Conservation (phyloP, 1,139 yeast genomes). For the Nakaseomyces uthaithaninus region DNA sequence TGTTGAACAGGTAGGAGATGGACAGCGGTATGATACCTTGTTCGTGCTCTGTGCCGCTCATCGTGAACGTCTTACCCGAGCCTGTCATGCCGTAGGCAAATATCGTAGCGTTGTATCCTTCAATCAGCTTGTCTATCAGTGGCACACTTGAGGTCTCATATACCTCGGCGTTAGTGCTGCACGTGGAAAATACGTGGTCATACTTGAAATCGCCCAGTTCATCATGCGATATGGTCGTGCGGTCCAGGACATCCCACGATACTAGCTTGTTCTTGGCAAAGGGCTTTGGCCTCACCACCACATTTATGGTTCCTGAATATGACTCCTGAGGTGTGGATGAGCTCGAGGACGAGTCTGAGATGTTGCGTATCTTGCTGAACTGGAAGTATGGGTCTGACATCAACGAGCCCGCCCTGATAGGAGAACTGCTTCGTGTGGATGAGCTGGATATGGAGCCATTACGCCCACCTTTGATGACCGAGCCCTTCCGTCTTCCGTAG, state of each 20-base stretch:
- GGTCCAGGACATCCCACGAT: slow-evolving; percentile 37
- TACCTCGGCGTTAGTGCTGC: slow-evolving; percentile 48
- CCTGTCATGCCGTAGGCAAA: slow-evolving; percentile 97
- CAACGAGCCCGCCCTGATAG: slow-evolving; percentile 14
- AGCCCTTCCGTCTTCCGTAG: slow-evolving; percentile 10
- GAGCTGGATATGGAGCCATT: slow-evolving; percentile 18
- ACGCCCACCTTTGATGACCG: slow-evolving; percentile 13
- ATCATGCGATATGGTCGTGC: slow-evolving; percentile 40
- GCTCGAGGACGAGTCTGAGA: slow-evolving; percentile 5
- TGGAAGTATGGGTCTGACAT: slow-evolving; percentile 14
- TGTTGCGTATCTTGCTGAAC: slow-evolving; percentile 10
- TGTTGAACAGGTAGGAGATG: slow-evolving; percentile 54
- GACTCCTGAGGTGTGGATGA: slow-evolving; percentile 10
- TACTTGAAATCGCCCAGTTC: slow-evolving; percentile 56
- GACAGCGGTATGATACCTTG: slow-evolving; percentile 78
- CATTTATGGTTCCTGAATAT: slow-evolving; percentile 34
- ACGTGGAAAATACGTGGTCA: slow-evolving; percentile 66
- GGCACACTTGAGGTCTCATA: slow-evolving; percentile 54
- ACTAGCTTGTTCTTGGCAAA: slow-evolving; percentile 27
- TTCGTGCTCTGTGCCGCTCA: slow-evolving; percentile 65
- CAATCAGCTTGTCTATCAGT: slow-evolving; percentile 57
- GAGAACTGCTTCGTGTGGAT: slow-evolving; percentile 17
- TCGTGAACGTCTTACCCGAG: slow-evolving; percentile 74
- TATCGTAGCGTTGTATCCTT: slow-evolving; percentile 81
- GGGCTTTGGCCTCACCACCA: slow-evolving; percentile 35